Percentiles rank a stretch among this genome's conserved stretches.
Conservation (phyloP, 805 yeast species). For the Candida peoriensis region DNA sequence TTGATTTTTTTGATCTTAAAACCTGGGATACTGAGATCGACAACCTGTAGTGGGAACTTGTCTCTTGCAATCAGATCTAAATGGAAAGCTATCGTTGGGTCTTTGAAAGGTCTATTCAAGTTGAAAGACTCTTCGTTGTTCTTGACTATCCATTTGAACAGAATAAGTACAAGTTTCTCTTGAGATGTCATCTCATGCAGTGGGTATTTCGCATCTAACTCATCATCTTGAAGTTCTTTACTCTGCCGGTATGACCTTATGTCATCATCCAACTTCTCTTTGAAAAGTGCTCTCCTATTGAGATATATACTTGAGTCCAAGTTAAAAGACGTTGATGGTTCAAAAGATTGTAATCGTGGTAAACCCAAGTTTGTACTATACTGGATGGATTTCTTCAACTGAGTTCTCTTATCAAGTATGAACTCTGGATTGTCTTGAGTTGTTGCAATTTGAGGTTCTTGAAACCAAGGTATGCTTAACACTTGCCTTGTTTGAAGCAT, state of each 20-base stretch:
- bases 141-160: slow-evolving; percentile 21
- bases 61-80: slow-evolving; percentile 14
- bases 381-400: slow-evolving; percentile 7
- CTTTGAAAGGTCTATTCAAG: slow-evolving; percentile 12
- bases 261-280: too few relatives aligned
- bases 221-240: slow-evolving; percentile 13
- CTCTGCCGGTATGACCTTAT: too few relatives aligned
- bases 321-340: slow-evolving; percentile 7
- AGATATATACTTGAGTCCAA: slow-evolving; percentile 19
- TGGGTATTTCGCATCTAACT: slow-evolving; percentile 6
- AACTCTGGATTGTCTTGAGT: slow-evolving; percentile 1
- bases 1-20: slow-evolving; percentile 8
- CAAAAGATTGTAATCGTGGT: not conserved
- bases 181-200: slow-evolving; percentile 11
- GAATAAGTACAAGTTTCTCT: slow-evolving; percentile 11
- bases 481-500: slow-evolving; percentile 22
- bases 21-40: slow-evolving; percentile 9
- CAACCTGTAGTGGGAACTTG: slow-evolving; percentile 11
- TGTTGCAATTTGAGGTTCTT: slow-evolving; percentile 14
- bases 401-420: slow-evolving; percentile 2
- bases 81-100: slow-evolving; percentile 9
- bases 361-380: slow-evolving; percentile 1
- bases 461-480: slow-evolving; percentile 32
- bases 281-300: slow-evolving; percentile 5
- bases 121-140: slow-evolving; percentile 12